Conservation (phyloP, 768 basidiomycete species). For the Multifurca ochricompacta region DNA sequence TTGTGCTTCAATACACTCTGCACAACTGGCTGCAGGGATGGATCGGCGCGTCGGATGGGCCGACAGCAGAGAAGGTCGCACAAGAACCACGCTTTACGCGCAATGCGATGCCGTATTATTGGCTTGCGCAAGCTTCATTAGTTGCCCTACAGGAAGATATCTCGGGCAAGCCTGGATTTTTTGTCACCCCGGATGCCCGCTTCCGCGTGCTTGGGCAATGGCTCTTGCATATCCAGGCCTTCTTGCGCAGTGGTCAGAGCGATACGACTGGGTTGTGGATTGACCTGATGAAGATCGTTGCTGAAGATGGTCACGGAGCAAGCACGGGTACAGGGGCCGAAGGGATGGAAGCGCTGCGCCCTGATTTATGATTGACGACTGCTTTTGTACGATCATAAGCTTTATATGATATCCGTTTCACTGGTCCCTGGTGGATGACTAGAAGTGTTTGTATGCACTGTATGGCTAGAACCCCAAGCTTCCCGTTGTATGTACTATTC, state of each 20-base stretch:
- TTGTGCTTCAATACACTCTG: constrained; percentile 37
- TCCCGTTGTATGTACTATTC: neutral
- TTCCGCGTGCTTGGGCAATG: constrained; percentile 20
- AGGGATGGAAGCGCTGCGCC: constrained; percentile 14
- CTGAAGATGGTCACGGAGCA: constrained; percentile 10
- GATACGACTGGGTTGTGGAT: constrained; percentile 17
- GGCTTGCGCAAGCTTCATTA: constrained; percentile 45
- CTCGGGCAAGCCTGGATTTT: constrained; percentile 24
- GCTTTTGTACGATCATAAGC: neutral
- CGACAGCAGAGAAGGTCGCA: constrained; percentile 3
- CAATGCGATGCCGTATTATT: constrained; percentile 42
- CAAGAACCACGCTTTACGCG: constrained; percentile 15
- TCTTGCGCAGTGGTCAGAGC: constrained; percentile 14
- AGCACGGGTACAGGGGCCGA: neutral
- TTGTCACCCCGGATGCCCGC: constrained; percentile 14
- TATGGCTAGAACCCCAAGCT: neutral
- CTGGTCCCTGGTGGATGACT: neutral
- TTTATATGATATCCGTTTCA: neutral
- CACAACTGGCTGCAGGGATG: constrained; percentile 49
- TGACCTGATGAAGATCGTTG: constrained; percentile 18
- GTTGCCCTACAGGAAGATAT: constrained; percentile 38
- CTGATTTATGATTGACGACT: constrained; percentile 10
- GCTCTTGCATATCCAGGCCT: constrained; percentile 15
- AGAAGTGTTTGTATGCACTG: neutral
- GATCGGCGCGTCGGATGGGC: constrained; percentile 24